These are phyloP conservation scores for Tetracladium setigerum DNA, from an alignment of 495 filamentous ascomycete genomes.

Conservation along the genomic window DNA sequence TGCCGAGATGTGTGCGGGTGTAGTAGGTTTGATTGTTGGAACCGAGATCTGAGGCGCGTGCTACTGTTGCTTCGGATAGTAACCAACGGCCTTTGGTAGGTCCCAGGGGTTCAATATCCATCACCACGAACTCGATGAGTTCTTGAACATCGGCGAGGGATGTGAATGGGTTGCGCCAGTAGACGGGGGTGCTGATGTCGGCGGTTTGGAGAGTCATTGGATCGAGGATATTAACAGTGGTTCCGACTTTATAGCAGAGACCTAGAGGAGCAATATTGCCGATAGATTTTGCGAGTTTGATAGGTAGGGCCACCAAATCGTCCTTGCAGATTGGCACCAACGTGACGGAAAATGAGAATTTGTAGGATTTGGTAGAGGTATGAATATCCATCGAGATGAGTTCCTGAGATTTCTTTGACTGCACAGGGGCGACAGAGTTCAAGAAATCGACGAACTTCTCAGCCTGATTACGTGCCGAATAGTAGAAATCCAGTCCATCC, in stretches of 20 bases:
- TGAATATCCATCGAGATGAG: conserved; percentile 92
- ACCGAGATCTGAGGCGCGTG: conserved; percentile 82
- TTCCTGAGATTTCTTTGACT: conserved; percentile 79
- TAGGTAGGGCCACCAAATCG: conserved; percentile 85
- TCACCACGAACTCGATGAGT: conserved; percentile 83
- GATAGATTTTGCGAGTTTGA: conserved; percentile 73
- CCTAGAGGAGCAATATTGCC: conserved; percentile 81
- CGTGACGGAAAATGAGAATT: conserved; percentile 82
- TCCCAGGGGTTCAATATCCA: conserved; percentile 85
- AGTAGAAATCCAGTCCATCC: conserved; percentile 95
- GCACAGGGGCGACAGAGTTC: conserved; percentile 67
- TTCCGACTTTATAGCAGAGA: conserved; percentile 85
- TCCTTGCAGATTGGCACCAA: conserved; percentile 94
- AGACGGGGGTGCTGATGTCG: conserved; percentile 70
- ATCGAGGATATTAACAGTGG: conserved; percentile 81
- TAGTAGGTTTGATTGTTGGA: conserved; percentile 80
- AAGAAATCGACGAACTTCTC: conserved; percentile 92
- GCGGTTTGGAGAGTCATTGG: conserved; percentile 84
- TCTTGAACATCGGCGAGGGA: conserved; percentile 78
- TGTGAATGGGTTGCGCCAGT: conserved; percentile 82
- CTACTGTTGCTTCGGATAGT: conserved; percentile 80
- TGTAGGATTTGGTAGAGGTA: conserved; percentile 81
- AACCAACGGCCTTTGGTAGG: conserved; percentile 70
- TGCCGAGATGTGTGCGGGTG: conserved; percentile 81
- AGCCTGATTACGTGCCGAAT: conserved; percentile 77